Conservation (phyloP, 768 basidiomycete species). For the Candolleomyces eurysporus region DNA sequence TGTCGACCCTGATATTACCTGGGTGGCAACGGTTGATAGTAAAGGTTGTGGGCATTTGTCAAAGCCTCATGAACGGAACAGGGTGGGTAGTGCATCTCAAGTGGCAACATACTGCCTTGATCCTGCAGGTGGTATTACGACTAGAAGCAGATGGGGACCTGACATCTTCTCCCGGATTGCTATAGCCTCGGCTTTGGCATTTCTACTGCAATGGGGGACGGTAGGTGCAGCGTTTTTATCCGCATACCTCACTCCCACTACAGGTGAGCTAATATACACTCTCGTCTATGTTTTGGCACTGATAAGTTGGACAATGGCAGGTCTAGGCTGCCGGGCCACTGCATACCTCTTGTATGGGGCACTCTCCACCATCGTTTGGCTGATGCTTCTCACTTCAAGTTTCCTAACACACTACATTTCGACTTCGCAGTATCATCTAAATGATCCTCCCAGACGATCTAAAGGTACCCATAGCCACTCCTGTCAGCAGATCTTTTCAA, state of each 20-base stretch:
- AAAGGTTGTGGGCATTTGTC: too few relatives aligned
- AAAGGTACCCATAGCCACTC: background rate
- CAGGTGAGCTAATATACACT: constrained; percentile 9
- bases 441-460: background rate
- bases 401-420: constrained; percentile 24
- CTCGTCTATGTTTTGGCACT: background rate
- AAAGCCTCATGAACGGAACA: background rate
- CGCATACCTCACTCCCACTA: constrained; percentile 20
- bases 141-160: constrained; percentile 4
- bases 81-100: background rate
- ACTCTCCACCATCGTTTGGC: constrained; percentile 30
- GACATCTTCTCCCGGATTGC: constrained; percentile 11
- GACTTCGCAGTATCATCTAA: too few relatives aligned
- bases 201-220: constrained; percentile 24
- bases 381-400: constrained; percentile 27
- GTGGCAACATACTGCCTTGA: background rate
- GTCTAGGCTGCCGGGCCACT: constrained; percentile 32
- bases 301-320: constrained; percentile 9
- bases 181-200: constrained; percentile 12
- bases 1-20: background rate
- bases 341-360: constrained; percentile 28
- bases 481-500: too few relatives aligned
- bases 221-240: constrained; percentile 21
- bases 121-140: background rate
- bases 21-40: background rate